Evolutionary conservation across 2,329 filamentous ascomycete genomes (phyloP), one percentile per base, ranked within the genome.

Genomic region (Emmonsia crescens): DNA sequence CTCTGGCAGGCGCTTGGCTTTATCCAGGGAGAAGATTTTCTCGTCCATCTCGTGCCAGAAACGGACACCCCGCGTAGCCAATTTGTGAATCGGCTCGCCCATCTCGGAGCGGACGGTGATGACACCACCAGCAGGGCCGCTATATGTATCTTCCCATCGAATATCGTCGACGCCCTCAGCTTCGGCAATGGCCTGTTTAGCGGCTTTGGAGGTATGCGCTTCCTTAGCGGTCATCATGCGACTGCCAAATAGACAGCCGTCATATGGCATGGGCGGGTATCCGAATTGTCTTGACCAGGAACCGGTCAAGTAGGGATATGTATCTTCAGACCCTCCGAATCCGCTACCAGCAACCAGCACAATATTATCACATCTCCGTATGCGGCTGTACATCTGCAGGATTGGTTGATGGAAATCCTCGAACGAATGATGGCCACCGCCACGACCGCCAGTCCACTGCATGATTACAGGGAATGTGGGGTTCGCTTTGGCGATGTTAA

Each of bases 21-120:
- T 96, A 76, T 96, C 92, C 57, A 99, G 80, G 72, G 86, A 89
- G 81, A 99, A 99, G 71, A 99, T 97, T 78, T 96, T 96, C 76
- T 95, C 85, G 72, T 99, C 94, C 91, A 99, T 96, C 78, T 99
- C 95, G 57, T 91, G 88, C 94, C 94, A 99, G 81, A 99, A 96
- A 60, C 85, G 81, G 56, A 99, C 92, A 83, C 94, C 94, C 63
- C 95, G 89, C 57, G 94, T 99, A 19, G 94, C 95, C 63, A 99
- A 85, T 80, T 99, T 99, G 81, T 99, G 94, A 65, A 99, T 99
- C 5, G 94, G 95, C 81, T 99, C 94, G 54, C 94, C 95, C 95
- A 99, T 99, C 78, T 99, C 94, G 1, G 94, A 99, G 66, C 91
- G 86, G 57, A 99, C 94, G 33, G 94, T 99, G 70, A 99, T 93